Percentiles rank a stretch among this genome's conserved stretches.
phyloP scores from a whole-genome alignment of 371 early-diverging fungal species.

The Catenaria anguillulae region DNA sequence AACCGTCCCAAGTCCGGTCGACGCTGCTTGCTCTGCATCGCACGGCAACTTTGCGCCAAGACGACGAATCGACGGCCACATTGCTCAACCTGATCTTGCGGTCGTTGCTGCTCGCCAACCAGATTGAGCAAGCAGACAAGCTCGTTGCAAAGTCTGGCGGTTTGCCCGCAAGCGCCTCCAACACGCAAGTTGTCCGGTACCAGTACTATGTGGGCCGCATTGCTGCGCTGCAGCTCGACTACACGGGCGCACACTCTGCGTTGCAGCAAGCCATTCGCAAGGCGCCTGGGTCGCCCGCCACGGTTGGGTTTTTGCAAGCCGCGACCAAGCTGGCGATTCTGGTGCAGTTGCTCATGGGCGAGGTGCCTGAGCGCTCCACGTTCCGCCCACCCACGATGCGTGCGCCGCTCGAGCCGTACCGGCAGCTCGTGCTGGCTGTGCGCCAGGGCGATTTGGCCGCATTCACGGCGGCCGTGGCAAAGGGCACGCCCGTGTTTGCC shows the following conservation, averaged over 20 bases:
- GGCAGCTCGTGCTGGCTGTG: conserved; percentile 74
- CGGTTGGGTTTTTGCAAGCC: conserved; percentile 90
- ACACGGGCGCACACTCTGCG: conserved; percentile 71
- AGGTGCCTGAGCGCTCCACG: conserved; percentile 84
- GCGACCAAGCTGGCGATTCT: conserved; percentile 77
- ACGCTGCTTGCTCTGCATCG: conserved; percentile 67
- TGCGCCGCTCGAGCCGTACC: conserved; percentile 56
- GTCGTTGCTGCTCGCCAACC: conserved; percentile 78
- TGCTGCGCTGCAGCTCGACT: conserved; percentile 90
- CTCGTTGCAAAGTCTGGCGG: conserved; percentile 67
- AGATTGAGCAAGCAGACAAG: conserved; percentile 91
- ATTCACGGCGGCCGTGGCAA: conserved; percentile 75
- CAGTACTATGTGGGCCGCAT: conserved; percentile 89
- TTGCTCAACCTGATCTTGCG: conserved; percentile 74
- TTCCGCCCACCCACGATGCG: conserved; percentile 68
- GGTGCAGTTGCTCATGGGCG: conserved; percentile 92
- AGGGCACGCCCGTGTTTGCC: conserved; percentile 55
- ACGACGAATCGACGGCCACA: conserved; percentile 75
- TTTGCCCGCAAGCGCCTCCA: conserved; percentile 81
- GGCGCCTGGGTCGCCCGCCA: conserved; percentile 59
- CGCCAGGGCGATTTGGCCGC: conserved; percentile 81
- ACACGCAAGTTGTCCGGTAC: conserved; percentile 85
- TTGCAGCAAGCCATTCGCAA: conserved; percentile 88
- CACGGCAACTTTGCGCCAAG: conserved; percentile 75
- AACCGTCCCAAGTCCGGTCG: neutral